Evolutionary conservation across 179 eudicot species (phyloP).

Genomic region (Carnegiea gigantea): DNA sequence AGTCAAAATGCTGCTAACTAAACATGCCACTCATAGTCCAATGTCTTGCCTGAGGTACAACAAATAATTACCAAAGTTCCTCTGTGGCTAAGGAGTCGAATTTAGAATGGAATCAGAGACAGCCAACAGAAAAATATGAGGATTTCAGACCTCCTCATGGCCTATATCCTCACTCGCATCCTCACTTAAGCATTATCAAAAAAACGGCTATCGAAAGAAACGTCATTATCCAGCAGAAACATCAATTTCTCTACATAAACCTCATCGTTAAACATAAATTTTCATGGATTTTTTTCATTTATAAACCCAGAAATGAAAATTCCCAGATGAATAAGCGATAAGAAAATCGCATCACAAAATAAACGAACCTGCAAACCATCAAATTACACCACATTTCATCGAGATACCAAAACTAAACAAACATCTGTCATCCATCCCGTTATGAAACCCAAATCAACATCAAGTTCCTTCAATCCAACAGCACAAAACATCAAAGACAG

Average conservation of each 20-base stretch:
- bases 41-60: not conserved
- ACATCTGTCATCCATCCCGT: not conserved
- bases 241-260: not conserved
- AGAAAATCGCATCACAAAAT: not conserved
- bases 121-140: not conserved
- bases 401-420: not conserved
- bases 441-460: slow-evolving; percentile 18
- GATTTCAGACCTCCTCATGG: not conserved
- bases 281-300: not conserved
- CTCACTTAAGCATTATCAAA: not conserved
- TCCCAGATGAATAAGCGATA: not conserved
- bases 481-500: not conserved
- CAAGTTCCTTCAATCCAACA: not conserved
- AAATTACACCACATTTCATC: not conserved
- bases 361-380: not conserved
- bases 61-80: not conserved
- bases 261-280: not conserved
- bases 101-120: not conserved
- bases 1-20: not conserved
- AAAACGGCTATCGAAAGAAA: not conserved
- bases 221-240: not conserved
- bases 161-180: not conserved
- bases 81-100: no score
- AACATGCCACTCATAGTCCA: not conserved
- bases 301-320: not conserved